Conservation (phyloP, 2,329 filamentous ascomycete species). For the Pseudohalonectria lignicola region DNA sequence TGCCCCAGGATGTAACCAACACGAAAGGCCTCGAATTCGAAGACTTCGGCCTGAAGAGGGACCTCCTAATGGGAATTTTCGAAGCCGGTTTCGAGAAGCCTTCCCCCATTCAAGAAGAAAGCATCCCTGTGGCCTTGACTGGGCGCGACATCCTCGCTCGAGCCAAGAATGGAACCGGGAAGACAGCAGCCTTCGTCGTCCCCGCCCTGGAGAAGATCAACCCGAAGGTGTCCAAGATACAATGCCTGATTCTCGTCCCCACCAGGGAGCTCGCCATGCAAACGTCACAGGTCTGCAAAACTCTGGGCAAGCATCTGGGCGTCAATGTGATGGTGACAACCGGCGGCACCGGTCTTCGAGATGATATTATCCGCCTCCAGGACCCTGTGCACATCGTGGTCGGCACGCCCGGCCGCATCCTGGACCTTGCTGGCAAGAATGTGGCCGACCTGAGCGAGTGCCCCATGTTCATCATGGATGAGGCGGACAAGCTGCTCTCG, state of each 20-base stretch:
- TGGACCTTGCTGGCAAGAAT: conserved; percentile 91
- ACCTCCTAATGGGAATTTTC: conserved; percentile 97
- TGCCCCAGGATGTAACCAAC: conserved; percentile 78
- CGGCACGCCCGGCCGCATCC: conserved; percentile 89
- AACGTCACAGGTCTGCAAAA: conserved; percentile 99
- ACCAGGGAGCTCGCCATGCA: conserved; percentile 95
- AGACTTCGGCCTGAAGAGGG: conserved; percentile 88
- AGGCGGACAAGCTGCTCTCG: conserved; percentile 95
- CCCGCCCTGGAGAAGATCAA: conserved; percentile 93
- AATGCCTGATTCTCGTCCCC: conserved; percentile 91
- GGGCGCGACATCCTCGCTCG: conserved; percentile 91
- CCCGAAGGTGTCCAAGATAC: conserved; percentile 90
- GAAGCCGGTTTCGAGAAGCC: conserved; percentile 98
- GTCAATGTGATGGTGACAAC: conserved; percentile 99
- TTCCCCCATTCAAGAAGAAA: conserved; percentile 98
- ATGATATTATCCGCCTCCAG: conserved; percentile 91
- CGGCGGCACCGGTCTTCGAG: conserved; percentile 85
- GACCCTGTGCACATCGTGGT: conserved; percentile 96
- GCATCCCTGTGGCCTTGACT: conserved; percentile 90
- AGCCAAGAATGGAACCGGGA: conserved; percentile 97
- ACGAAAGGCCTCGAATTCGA: conserved; percentile 98
- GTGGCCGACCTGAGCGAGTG: conserved; percentile 94
- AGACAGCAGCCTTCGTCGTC: conserved; percentile 96
- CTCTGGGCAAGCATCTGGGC: conserved; percentile 88
- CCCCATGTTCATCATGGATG: conserved; percentile 98